Evolutionary conservation across 2,329 filamentous ascomycete genomes (phyloP), one percentile per base, ranked within the genome.

Genomic region (Talaromyces verruculosus): DNA sequence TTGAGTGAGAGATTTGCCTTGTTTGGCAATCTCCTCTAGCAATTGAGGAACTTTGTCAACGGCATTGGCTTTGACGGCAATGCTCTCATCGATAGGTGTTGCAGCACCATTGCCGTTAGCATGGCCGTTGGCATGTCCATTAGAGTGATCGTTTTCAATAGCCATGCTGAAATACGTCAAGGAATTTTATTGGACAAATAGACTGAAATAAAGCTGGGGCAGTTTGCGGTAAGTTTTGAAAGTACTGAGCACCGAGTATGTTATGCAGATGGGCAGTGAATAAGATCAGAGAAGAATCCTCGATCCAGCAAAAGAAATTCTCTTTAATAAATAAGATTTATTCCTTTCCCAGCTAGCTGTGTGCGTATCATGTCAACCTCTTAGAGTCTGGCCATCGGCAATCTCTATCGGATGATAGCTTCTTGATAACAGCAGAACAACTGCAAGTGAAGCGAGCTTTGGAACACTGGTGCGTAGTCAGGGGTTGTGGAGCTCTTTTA

Each of bases 11-110:
- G 47, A 63, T 22, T 70, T 58, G 8, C 70, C 68, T 19, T 69
- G 63, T 1, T 55, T 15, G 7, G 68, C 49, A 11, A 74, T 67
- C 22, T 71, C 57, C 35, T 69, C 47, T 2, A 72, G 65, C 17
- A 74, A 62, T 10, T 47, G 35, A 8, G 68, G 67, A 33, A 73
- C 66, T 37, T 69, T 43, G 19, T 72, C 61, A 6, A 69, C 65
- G 22, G 67, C 70, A 55, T 67, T 72, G 10, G 71, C 30, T 41
- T 61, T 63, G 49, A 65, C 51, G 17, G 63, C 67, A 28, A 66
- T 66, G 64, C 53, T 66, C 33, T 66, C 55, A 58, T 68, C 61
- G 11, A 66, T 15, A 59, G 45, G 30, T 22, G 65, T 28, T 41
- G n/a, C 51, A 19, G 11, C 55, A 13, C 60, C 55, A 41, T 67